Evolutionary conservation across 345 rosid species (phyloP), one percentile per base, ranked within the genome.

Genomic region (Triadica sebifera): DNA sequence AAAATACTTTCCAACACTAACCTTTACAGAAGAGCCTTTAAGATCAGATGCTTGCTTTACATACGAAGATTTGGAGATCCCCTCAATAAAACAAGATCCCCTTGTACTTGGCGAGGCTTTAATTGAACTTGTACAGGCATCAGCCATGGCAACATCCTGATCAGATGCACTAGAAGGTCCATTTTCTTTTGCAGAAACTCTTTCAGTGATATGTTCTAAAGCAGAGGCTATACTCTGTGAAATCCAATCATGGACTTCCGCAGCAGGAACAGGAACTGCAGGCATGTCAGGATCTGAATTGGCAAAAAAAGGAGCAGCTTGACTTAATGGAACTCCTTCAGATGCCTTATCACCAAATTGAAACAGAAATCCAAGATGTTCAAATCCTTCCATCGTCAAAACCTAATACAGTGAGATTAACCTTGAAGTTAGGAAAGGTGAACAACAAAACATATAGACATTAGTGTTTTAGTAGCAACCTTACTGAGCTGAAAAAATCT

Each of bases 241-340:
- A 81, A 96, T 87, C 99, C 99, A 96, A 66, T 88, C 97, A 77
- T 83, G 95, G 78, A 90, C 97, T 83, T 96, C 96, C 50, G 88
- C 70, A 39, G 91, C 91, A 71, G 99, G 88, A 77, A 91, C 97
- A 43, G 98, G 96, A 80, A 83, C 93, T 51, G 98, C 98, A 59
- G 98, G 99, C 99, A 93, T 96, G 83, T 90, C 98, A 6, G 99
- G 97, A 86, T 96, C 99, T 51, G 99, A 90, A 85, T 96, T 93
- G 67, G 99, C 98, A 41, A 93, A 96, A 87, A 96, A 93, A 0
- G 97, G 97, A 85, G 97, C 85, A 47, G 94, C 90, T 85, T 93
- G 95, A 84, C 93, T 89, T 81, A 96, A 72, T 45, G 95, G 86
- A 79, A 84, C 85, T 75, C 84, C 90, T 86, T 91, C 96, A 52